Conservation (phyloP, 1,284 basidiomycete genomes). For the Pholiota adiposa region DNA sequence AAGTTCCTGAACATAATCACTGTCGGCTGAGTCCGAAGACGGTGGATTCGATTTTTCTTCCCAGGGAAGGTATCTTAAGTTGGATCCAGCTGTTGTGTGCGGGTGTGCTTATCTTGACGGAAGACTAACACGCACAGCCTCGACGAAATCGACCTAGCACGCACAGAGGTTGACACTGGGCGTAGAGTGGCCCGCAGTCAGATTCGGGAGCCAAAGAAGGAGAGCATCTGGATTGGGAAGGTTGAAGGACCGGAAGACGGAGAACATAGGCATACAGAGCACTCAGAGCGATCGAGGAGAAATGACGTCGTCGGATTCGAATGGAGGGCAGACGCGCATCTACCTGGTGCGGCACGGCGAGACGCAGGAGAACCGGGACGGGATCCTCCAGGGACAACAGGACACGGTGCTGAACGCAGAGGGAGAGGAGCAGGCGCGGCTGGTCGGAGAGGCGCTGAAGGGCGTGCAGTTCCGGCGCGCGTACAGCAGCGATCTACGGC, state of each 20-base stretch:
- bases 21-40: too few relatives aligned
- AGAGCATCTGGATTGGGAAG: not conserved
- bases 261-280: not conserved
- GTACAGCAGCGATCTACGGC: constrained; percentile 67
- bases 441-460: constrained; percentile 56
- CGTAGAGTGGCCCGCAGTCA: too few relatives aligned
- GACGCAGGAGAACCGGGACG: constrained; percentile 64
- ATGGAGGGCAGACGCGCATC: constrained; percentile 41
- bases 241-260: not conserved
- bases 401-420: constrained; percentile 65
- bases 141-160: not conserved
- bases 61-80: too few relatives aligned
- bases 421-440: constrained; percentile 59
- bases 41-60: too few relatives aligned
- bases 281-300: not conserved
- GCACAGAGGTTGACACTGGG: too few relatives aligned
- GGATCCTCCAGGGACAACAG: constrained; percentile 72
- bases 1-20: too few relatives aligned
- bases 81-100: too few relatives aligned
- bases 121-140: not conserved
- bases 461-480: constrained; percentile 54
- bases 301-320: constrained; percentile 2
- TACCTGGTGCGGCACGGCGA: constrained; percentile 79
- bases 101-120: not conserved
- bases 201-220: not conserved